A percentile compares a stretch with the other conserved stretches of the same genome.
phyloP scores from a whole-genome alignment of 83 land plant genomes.

The Larix sibirica region DNA sequence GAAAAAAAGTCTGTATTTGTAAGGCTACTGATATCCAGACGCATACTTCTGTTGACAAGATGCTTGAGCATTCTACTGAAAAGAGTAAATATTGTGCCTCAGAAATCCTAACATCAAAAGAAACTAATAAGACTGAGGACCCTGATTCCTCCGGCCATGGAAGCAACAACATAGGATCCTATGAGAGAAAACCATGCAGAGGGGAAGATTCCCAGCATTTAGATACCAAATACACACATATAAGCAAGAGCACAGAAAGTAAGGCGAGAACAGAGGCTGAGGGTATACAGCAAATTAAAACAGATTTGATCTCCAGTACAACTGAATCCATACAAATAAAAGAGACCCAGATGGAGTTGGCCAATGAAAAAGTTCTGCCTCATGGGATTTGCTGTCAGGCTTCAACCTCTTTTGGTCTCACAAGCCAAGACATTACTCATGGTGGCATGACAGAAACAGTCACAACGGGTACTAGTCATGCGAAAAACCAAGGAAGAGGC shows the following conservation, averaged over 20 bases:
- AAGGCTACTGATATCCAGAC: slow-evolving; percentile 1
- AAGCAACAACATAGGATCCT: slow-evolving; percentile 16
- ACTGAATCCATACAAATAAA: not conserved
- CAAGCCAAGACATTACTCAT: not conserved
- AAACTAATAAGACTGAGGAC: slow-evolving; percentile 7
- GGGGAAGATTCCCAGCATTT: slow-evolving; percentile 4
- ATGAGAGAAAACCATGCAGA: slow-evolving; percentile 2
- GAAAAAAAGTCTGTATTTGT: not conserved
- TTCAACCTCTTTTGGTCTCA: not conserved
- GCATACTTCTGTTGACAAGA: not conserved
- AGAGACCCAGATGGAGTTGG: not conserved
- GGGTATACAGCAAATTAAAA: not conserved
- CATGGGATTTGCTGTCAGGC: not conserved
- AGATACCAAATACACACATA: not conserved
- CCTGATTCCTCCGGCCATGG: slow-evolving; percentile 18
- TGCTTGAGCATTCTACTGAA: not conserved
- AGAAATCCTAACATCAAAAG: not conserved
- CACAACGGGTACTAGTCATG: not conserved
- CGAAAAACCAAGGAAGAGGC: not conserved
- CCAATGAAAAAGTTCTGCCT: not conserved
- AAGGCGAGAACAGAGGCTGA: not conserved
- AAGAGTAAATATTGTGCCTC: not conserved
- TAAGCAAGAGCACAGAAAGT: not conserved
- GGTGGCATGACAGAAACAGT: not conserved
- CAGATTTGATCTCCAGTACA: not conserved